Percentiles rank a stretch among this genome's conserved stretches.
Conservation (phyloP, 441 rosid genomes). For the Adansonia grandidieri region DNA sequence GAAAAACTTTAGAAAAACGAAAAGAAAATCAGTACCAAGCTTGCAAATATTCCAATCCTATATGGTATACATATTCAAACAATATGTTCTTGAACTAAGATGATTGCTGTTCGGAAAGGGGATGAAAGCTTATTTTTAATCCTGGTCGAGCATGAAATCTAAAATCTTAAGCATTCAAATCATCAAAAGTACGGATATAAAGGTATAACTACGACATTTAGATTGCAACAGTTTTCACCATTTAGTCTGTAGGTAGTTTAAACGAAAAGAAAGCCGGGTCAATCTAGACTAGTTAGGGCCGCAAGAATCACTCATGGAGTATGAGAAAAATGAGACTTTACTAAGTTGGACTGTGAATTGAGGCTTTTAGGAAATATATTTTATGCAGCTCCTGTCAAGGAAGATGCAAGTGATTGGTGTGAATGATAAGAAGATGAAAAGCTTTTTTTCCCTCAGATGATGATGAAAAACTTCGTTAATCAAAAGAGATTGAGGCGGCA, state of each 20-base stretch:
- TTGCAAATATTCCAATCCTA: background rate
- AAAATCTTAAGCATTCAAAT: background rate
- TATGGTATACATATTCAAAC: background rate
- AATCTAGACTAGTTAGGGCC: constrained; percentile 15
- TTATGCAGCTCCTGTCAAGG: background rate
- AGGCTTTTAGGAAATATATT: constrained; percentile 6
- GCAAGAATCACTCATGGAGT: background rate
- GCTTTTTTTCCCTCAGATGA: background rate
- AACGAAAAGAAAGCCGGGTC: background rate
- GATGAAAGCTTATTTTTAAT: background rate
- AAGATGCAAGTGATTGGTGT: constrained; percentile 11
- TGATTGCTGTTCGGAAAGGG: background rate
- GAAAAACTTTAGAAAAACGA: background rate
- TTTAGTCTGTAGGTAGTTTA: background rate
- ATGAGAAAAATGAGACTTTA: background rate
- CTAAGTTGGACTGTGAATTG: background rate
- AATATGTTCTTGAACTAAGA: constrained; percentile 1
- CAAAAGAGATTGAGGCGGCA: background rate
- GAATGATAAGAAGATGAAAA: constrained; percentile 7
- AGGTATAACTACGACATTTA: constrained; percentile 3
- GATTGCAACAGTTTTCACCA: constrained; percentile 14
- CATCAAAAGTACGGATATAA: background rate
- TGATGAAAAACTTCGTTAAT: constrained; percentile 11
- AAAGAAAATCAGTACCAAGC: background rate
- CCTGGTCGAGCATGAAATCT: background rate